Percentiles rank a stretch among this genome's conserved stretches.
These are phyloP conservation scores for Xylariomycetidae sp. DNA, from an alignment of 2,329 filamentous ascomycete species.

Conservation along the genomic window DNA sequence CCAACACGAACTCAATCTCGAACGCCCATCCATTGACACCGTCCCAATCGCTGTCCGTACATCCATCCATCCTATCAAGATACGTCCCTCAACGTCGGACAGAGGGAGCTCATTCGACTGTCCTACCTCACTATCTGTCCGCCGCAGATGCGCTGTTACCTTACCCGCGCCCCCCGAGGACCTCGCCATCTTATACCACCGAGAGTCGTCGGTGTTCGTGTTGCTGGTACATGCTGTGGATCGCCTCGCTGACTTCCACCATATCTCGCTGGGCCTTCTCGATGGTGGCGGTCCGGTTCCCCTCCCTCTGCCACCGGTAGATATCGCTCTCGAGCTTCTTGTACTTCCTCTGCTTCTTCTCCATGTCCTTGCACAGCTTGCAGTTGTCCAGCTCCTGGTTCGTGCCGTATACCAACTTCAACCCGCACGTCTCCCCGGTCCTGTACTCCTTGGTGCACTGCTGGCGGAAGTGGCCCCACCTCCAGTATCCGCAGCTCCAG, in stretches of 20 bases:
- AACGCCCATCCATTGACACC: no score
- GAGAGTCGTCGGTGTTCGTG: slow-evolving; percentile 36
- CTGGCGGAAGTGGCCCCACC: slow-evolving; percentile 88
- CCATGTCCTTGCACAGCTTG: slow-evolving; percentile 83
- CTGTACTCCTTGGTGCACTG: slow-evolving; percentile 94
- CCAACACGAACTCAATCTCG: no score
- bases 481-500: slow-evolving; percentile 85
- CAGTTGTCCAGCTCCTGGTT: slow-evolving; percentile 61
- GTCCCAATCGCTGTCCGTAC: no score
- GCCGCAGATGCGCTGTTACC: no score
- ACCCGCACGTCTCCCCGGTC: slow-evolving; percentile 91
- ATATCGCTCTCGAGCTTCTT: slow-evolving; percentile 72
- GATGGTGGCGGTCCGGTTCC: slow-evolving; percentile 69
- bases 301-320: slow-evolving; percentile 71
- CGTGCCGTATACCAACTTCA: slow-evolving; percentile 81
- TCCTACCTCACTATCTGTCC: no score
- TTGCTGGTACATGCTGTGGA: slow-evolving; percentile 39
- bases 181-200: slow-evolving; percentile 27
- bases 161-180: no score
- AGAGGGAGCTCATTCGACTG: no score
- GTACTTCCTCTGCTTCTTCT: slow-evolving; percentile 74
- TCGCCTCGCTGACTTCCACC: slow-evolving; percentile 57
- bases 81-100: no score
- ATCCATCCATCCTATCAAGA: no score
- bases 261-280: slow-evolving; percentile 68